Evolutionary conservation across 106 monocot genomes (phyloP), one percentile per base, ranked within the genome.

Genomic region (Dioscorea dumetorum): DNA sequence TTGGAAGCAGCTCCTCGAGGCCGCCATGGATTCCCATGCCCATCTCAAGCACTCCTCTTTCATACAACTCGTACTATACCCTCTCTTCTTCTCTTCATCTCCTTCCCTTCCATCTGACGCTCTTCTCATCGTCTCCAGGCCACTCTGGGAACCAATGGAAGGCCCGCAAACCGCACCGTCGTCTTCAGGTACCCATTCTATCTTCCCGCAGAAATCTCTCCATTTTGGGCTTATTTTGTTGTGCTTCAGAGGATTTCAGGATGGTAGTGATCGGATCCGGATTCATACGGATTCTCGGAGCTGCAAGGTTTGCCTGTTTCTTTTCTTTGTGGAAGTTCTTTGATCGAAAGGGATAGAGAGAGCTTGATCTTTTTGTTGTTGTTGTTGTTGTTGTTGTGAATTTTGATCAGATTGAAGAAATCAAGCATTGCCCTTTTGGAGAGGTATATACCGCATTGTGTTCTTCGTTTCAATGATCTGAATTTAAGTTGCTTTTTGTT

Each of bases 131-230:
- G 4, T 5, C 70, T 52, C 17, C 74, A 92, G 97, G 88, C 86
- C 15, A 97, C 97, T 19, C 58, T 97, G 20, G 73, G 78, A 18
- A 32, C 71, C 35, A 83, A 74, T 49, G 89, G 87, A 11, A 67
- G 79, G 52, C 89, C 97, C 0, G 59, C 97, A 13, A 92, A 92
- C 73, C 89, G 92, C 52, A 99, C 97, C 22, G 97, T 90, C 14
- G 92, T 90, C 18, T 99, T 99, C 82, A 92, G 97, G 95, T 91
- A 10, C 10, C 41, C 0, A 41, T 10, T 41, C 20, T 1, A 12
- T 11, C 24, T 11, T 51, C 12, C 12, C 56, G 24, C 22, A n/a
- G 12, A 28, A 28, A 28, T 24, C 5, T 41, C 41, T 41, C 41
- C 41, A 41, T 41, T 6, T 10, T 41, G 41, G 0, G 6, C 41